Evolutionary conservation across 2,329 filamentous ascomycete species (phyloP).

Genomic region (Sarocladium kiliense): DNA sequence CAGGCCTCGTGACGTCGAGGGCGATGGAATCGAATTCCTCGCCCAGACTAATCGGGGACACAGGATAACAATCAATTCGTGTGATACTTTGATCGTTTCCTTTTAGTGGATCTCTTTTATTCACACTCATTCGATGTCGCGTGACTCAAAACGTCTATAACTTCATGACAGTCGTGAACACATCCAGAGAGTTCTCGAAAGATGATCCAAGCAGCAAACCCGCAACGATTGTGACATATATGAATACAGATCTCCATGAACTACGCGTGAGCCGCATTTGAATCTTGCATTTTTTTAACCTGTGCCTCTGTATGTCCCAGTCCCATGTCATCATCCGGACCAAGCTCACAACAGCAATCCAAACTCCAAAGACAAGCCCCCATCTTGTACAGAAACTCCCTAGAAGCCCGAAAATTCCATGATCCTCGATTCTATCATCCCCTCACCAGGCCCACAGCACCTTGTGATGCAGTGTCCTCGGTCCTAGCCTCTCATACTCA

Average conservation of each 20-base stretch:
- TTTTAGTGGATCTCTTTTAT: too few species aligned
- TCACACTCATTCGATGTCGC: too few species aligned
- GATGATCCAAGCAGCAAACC: too few species aligned
- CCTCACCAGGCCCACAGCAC: constrained; percentile 56
- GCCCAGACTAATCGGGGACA: neutral
- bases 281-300: neutral
- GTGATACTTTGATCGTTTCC: neutral
- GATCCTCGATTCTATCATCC: neutral
- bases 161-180: too few species aligned
- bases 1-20: neutral
- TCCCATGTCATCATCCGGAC: neutral
- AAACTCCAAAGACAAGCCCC: constrained; percentile 2
- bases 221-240: too few species aligned
- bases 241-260: neutral
- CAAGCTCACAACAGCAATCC: neutral
- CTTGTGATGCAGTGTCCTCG: constrained; percentile 80
- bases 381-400: constrained; percentile 2
- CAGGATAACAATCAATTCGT: neutral
- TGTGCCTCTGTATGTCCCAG: neutral
- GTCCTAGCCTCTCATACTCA: constrained; percentile 84
- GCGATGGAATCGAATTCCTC: neutral
- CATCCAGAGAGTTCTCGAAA: too few species aligned
- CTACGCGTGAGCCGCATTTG: neutral
- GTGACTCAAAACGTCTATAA: too few species aligned
- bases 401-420: neutral